Evolutionary conservation across 306 rosid species (phyloP), one percentile per base, ranked within the genome.

Genomic region (Herpetospermum pedunculosum): DNA sequence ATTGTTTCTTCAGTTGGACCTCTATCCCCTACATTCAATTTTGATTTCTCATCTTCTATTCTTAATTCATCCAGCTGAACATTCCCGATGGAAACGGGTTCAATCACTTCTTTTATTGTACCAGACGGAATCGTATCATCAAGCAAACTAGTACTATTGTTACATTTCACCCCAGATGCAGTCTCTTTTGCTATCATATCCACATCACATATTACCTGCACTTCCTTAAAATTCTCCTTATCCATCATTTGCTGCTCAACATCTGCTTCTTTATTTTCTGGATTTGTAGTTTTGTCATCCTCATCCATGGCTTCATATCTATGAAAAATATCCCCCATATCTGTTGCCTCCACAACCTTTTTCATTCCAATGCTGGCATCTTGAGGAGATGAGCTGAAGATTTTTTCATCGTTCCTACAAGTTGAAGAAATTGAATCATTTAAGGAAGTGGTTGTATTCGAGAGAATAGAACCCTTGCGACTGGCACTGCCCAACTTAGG

Each of bases 251-350:
- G 76, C 76, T 83, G 77, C 76, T 83, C 87, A 52, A 80, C 74
- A 47, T 62, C 83, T 65, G 19, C 72, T 26, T 87, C 90, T 75
- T 29, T 81, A 40, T 88, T 87, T 76, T 82, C 95, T 34, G 92
- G 90, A 74, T 90, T 80, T 76, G 82, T 94, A 6, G 96, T 94
- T 82, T 88, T 96, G 8, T 86, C 98, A 76, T 88, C 90, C 77
- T 70, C 72, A 75, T 68, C 73, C 73, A 68, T 68, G 53, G 76
- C 38, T 58, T 85, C 88, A 67, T 72, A 64, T 65, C 76, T 77
- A 67, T 68, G 67, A 70, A 59, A 77, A 16, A 64, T 75, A 58
- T 63, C 70, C 70, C 43, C 16, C 62, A 59, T 74, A 28, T 55
- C 76, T 63, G 74, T 79, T 59, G 62, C 57, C 58, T 47, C 73